Percentiles rank a stretch among this genome's conserved stretches.
Evolutionary conservation across 2,329 filamentous ascomycete species (phyloP).

Genomic region (Nemania abortiva): DNA sequence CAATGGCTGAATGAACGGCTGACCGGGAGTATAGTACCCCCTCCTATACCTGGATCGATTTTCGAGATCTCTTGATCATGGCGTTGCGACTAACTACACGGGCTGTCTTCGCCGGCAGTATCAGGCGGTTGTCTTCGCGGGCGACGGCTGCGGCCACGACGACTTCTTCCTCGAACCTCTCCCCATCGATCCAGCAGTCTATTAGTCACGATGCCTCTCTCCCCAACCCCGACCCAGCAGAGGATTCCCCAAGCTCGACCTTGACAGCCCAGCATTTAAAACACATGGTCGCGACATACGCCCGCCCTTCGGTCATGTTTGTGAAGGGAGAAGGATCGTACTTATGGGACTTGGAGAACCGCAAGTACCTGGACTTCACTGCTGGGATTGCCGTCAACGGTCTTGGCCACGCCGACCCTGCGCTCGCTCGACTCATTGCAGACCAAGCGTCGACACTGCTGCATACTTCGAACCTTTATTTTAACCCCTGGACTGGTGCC

Average conservation of each 20-base stretch:
- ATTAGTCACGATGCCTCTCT: conserved; percentile 48
- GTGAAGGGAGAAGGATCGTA: conserved; percentile 88
- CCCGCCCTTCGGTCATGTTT: conserved; percentile 90
- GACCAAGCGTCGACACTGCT: conserved; percentile 84
- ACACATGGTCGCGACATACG: conserved; percentile 97
- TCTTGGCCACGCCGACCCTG: conserved; percentile 88
- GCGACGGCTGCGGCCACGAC: conserved; percentile 35
- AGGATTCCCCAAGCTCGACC: conserved; percentile 67
- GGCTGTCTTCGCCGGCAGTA: conserved; percentile 38
- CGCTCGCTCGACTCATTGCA: conserved; percentile 78
- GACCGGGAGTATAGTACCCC: conserved; percentile 2
- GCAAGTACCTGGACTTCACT: conserved; percentile 93
- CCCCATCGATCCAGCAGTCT: conserved; percentile 43
- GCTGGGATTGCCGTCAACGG: conserved; percentile 96
- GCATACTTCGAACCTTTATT: conserved; percentile 95
- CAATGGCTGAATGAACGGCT: conserved; percentile 11
- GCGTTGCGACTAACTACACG: conserved; percentile 46
- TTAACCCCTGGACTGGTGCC: conserved; percentile 94
- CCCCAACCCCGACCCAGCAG: conserved; percentile 50
- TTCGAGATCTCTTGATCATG: conserved; percentile 38
- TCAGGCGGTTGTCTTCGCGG: conserved; percentile 45
- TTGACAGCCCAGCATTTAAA: conserved; percentile 81
- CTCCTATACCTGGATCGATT: not conserved
- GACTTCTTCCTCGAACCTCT: conserved; percentile 44
- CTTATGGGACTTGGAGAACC: conserved; percentile 89